phyloP scores from a whole-genome alignment of 495 filamentous ascomycete species.

The Penicillium odoratum region DNA sequence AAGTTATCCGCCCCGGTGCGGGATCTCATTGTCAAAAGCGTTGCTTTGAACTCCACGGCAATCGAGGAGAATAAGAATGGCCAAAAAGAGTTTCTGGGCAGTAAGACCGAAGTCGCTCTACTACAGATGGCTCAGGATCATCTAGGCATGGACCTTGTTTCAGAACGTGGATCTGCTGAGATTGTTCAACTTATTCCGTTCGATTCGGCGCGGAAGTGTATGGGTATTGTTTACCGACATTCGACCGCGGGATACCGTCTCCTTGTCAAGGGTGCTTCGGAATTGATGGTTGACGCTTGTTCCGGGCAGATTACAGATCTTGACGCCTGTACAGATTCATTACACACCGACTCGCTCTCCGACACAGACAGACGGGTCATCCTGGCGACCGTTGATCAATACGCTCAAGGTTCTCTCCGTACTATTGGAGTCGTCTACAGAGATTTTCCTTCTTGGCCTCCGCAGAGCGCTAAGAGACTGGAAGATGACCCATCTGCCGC shows the following conservation, averaged over 20 bases:
- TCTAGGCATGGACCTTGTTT: conserved; percentile 62
- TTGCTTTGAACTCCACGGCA: conserved; percentile 66
- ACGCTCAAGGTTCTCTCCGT: conserved; percentile 59
- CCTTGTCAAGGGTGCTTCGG: conserved; percentile 69
- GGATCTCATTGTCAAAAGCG: conserved; percentile 57
- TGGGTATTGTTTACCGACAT: conserved; percentile 64
- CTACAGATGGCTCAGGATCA: conserved; percentile 60
- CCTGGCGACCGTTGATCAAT: conserved; percentile 51
- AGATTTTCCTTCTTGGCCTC: conserved; percentile 66
- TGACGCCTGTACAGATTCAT: conserved; percentile 24
- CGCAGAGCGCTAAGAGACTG: conserved; percentile 37
- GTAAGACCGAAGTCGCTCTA: conserved; percentile 71
- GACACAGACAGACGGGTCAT: conserved; percentile 28
- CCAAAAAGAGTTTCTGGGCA: conserved; percentile 58
- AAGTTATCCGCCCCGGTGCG: conserved; percentile 41
- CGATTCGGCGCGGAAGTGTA: conserved; percentile 68
- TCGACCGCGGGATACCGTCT: conserved; percentile 57
- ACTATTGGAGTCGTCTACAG: conserved; percentile 64
- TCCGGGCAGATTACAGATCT: conserved; percentile 34
- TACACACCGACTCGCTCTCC: conserved; percentile 40
- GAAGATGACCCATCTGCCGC: conserved; percentile 55
- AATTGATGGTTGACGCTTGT: conserved; percentile 60
- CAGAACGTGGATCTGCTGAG: conserved; percentile 58
- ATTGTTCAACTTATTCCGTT: conserved; percentile 67
- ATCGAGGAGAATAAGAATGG: conserved; percentile 65